Percentiles rank a stretch among this genome's conserved stretches.
phyloP scores from a whole-genome alignment of 495 filamentous ascomycete genomes.

The Aspergillus egyptiacus region DNA sequence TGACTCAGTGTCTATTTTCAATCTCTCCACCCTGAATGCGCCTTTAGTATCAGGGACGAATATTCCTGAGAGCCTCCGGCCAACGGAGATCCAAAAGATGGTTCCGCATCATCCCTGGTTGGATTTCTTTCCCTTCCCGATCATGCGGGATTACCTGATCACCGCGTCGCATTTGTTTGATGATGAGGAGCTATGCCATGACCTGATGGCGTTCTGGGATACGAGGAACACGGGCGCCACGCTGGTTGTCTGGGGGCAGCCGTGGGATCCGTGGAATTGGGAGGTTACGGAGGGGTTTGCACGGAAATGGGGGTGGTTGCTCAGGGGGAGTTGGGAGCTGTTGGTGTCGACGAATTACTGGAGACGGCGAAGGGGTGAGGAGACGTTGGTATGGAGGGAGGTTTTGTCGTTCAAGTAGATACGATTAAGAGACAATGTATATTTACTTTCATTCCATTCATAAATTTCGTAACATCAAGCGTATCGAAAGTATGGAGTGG shows the following conservation, averaged over 20 bases:
- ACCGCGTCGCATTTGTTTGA: constrained; percentile 21
- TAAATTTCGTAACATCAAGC: background rate
- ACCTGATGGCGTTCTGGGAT: constrained; percentile 28
- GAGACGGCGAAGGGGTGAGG: constrained; percentile 18
- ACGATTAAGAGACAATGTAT: background rate
- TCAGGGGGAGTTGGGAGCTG: constrained; percentile 21
- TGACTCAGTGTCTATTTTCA: constrained; percentile 12
- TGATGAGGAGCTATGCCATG: constrained; percentile 30
- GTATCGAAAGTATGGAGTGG: background rate
- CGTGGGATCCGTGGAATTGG: constrained; percentile 26
- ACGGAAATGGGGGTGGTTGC: constrained; percentile 25
- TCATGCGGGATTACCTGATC: constrained; percentile 34
- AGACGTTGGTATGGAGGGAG: constrained; percentile 1
- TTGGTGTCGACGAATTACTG: constrained; percentile 22
- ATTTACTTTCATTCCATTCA: too few species aligned
- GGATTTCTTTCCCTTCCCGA: constrained; percentile 27
- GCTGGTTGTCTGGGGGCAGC: constrained; percentile 29
- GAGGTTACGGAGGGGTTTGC: constrained; percentile 27
- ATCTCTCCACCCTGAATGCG: background rate
- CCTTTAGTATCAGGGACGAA: background rate
- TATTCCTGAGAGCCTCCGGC: constrained; percentile 28
- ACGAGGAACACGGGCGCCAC: constrained; percentile 23
- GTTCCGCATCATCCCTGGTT: constrained; percentile 32
- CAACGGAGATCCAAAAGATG: constrained; percentile 30
- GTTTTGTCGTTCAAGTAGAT: background rate